Conservation (phyloP, 2,329 filamentous ascomycete genomes). For the Talaromyces sp. region DNA sequence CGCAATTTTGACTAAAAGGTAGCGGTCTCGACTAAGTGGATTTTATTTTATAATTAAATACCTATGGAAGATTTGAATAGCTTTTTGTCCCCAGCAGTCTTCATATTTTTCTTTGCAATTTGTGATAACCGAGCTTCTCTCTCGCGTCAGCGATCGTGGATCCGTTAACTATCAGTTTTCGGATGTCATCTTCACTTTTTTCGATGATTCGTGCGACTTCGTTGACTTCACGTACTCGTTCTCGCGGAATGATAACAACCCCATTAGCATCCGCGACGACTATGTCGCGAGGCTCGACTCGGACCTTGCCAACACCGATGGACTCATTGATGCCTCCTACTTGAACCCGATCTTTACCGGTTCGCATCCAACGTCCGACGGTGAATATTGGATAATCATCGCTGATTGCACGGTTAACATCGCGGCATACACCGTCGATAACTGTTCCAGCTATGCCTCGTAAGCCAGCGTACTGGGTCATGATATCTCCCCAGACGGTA, state of each 20-base stretch:
- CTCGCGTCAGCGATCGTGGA: background rate
- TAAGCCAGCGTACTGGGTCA: conserved; percentile 35
- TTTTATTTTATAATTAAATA: too few relatives aligned
- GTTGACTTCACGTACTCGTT: background rate
- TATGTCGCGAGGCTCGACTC: background rate
- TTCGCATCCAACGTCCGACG: conserved; percentile 34
- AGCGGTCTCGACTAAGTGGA: too few relatives aligned
- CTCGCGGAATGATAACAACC: background rate
- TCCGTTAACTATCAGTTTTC: background rate
- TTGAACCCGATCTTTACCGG: conserved; percentile 33
- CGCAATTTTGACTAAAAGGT: too few relatives aligned
- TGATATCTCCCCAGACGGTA: conserved; percentile 38
- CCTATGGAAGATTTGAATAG: too few relatives aligned
- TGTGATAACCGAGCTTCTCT: background rate
- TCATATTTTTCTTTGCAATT: too few relatives aligned
- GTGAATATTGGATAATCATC: conserved; percentile 32
- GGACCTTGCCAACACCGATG: conserved; percentile 27
- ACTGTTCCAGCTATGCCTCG: conserved; percentile 32
- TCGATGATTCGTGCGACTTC: background rate
- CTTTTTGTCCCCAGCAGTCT: too few relatives aligned
- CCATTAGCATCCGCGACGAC: background rate
- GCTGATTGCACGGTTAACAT: conserved; percentile 29
- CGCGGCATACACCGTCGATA: conserved; percentile 34
- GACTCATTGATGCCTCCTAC: conserved; percentile 30
- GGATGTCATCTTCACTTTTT: background rate